A percentile compares a stretch with the other conserved stretches of the same genome.
These are phyloP conservation scores for Yarrowia galli DNA, from an alignment of 1,139 yeast genomes.

Conservation along the genomic window DNA sequence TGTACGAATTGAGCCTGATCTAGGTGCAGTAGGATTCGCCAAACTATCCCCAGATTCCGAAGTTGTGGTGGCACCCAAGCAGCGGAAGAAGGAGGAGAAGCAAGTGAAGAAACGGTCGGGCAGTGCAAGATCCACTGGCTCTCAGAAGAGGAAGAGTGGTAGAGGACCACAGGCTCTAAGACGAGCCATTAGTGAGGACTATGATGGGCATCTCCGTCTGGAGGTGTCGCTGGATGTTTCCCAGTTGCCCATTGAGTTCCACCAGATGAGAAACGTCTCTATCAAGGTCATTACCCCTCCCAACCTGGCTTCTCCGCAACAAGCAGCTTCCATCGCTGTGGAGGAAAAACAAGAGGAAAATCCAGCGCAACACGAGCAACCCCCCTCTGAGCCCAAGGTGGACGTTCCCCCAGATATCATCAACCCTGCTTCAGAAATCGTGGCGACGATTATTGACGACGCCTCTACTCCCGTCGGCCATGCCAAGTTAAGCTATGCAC, in stretches of 20 bases:
- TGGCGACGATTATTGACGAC: conserved; percentile 61
- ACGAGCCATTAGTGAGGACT: conserved; percentile 33
- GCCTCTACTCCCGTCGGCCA: conserved; percentile 55
- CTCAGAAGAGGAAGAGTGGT: conserved; percentile 4
- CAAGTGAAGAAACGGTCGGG: conserved; percentile 47
- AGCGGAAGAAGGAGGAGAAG: conserved; percentile 51
- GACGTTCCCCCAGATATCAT: conserved; percentile 38
- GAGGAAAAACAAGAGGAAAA: conserved; percentile 19
- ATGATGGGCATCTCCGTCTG: not conserved
- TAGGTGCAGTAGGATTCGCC: conserved; percentile 55
- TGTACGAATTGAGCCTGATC: conserved; percentile 63
- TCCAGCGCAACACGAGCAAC: not conserved
- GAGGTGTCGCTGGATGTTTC: conserved; percentile 15
- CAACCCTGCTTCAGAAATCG: conserved; percentile 54
- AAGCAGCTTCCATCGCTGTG: conserved; percentile 16
- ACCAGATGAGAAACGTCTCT: not conserved
- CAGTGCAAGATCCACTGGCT: conserved; percentile 26
- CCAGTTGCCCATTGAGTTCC: conserved; percentile 17
- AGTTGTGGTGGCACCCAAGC: conserved; percentile 82
- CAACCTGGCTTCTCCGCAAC: conserved; percentile 32
- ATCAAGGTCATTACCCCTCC: conserved; percentile 34
- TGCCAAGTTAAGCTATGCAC: conserved; percentile 63
- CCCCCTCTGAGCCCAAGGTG: not conserved
- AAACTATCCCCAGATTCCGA: conserved; percentile 76
- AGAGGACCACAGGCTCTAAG: conserved; percentile 8